Evolutionary conservation across 2,329 filamentous ascomycete genomes (phyloP), one percentile per base, ranked within the genome.

Genomic region (Pyrenochaeta sp.): DNA sequence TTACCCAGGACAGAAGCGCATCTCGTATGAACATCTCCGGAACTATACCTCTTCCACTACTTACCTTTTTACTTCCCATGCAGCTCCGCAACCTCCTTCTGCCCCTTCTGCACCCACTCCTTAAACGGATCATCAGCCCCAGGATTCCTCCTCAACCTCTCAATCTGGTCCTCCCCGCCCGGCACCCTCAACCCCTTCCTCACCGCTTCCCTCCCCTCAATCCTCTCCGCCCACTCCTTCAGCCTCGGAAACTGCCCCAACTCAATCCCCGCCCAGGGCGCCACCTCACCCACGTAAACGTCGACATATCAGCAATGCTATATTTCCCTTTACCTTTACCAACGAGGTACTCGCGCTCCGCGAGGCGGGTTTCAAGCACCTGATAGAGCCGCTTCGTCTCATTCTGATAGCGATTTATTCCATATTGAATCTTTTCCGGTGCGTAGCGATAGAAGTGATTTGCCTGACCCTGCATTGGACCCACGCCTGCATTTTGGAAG

Each of bases 401-500:
- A 72, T 92, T 93, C 72, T 83, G 80, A 79, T 96, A 96, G 43
- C 92, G 85, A 71, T 91, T 86, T 57, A 94, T 86, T 51, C 89
- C 91, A 74, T 96, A 95, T 70, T 88, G 81, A 66, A 95, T 93
- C 76, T 86, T 88, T 73, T 92, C 89, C 0, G 91, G 90, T 1
- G 91, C 91, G 71, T 95, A 95, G 52, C 91, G 85, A 50, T 81
- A 81, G 77, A 96, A 96, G 78, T 96, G 91, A 77, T 94, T 72
- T 10, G 91, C 85, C 75, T 95, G 91, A 40, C 72, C 88, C 73
- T 93, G 90, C 89, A 93, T 93, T 0, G 91, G 91, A 0, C 90
- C 90, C 1, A 92, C 80, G 3, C 91, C 90, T 1, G 88, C 89
- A 78, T 93, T 93, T 76, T 93, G 87, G 83, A 79, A 81, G 65